Percentiles rank a stretch among this genome's conserved stretches.
Evolutionary conservation across 1,284 basidiomycete species (phyloP).

Genomic region (Rhodotorula sp.): DNA sequence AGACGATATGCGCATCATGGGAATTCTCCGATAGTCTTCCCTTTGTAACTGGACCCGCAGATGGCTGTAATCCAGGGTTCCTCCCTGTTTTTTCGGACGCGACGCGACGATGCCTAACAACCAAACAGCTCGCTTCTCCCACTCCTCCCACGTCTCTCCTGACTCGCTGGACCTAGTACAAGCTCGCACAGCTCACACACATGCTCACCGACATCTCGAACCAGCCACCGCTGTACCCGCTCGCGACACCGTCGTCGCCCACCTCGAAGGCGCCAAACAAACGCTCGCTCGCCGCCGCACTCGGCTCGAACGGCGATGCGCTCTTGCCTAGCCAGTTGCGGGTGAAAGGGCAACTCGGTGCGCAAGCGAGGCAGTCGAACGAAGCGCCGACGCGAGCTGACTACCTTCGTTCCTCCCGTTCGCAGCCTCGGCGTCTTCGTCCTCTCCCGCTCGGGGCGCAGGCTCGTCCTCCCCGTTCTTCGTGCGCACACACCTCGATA

Average conservation of each 20-base stretch:
- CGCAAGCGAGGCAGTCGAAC: background rate
- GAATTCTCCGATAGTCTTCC: no score
- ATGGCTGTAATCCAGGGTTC: no score
- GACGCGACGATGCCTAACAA: background rate
- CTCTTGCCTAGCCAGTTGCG: conserved; percentile 9
- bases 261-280: background rate
- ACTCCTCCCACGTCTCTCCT: background rate
- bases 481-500: conserved; percentile 21
- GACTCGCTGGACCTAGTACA: background rate
- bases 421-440: conserved; percentile 15
- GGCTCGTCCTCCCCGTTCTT: conserved; percentile 27
- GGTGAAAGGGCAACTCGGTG: background rate
- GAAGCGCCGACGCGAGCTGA: background rate
- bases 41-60: no score
- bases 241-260: background rate
- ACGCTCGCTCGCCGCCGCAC: background rate
- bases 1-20: no score
- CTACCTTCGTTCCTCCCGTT: background rate
- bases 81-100: no score
- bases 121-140: background rate
- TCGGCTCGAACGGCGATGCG: background rate
- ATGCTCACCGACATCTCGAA: conserved; percentile 31
- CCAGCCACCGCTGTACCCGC: background rate
- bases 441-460: conserved; percentile 12
- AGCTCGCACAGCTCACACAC: background rate